Base-by-base conservation (phyloP, 1,139 yeast genomes). In the Diutina siamensis region DNA sequence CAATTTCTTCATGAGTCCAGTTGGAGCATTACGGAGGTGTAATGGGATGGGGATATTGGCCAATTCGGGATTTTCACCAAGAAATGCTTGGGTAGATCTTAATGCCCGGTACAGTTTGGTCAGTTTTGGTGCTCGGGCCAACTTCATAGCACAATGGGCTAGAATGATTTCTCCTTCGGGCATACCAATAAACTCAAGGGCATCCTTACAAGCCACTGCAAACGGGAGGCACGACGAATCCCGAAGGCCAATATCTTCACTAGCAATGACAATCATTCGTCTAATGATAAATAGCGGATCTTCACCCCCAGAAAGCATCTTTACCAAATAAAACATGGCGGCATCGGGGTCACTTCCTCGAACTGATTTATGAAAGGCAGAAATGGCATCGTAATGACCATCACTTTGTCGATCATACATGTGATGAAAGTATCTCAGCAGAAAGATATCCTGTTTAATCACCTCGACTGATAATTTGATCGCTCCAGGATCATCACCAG, bases 1-100 rank as follows among this genome's bases (percentile, higher is more conserved):
- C 51, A 89, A 58, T 46, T 86, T 94, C 49, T 78, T 74, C 98
- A 92, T 89, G 46, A 94, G 67, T 52, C 69, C 73, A 0, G 98
- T 94, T 1, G 98, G 98, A 0, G 98, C 97, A 60, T 92, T 92
- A 50, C 97, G 71, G 34, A 92, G 67, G 61, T 92, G 97, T 53
- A 83, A 53, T 0, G 95, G 95, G 2, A 85, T 78, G 7, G 80
- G 79, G 21, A 80, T 68, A 35, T 74, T 70, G 2, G 82, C 76
- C 28, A 82, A 64, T n/a, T 75, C 78, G 0, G 87, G 85, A 35
- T 80, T 79, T 45, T 71, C 75, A 34, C 65, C 65, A 27, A 86
- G 61, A 52, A 77, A 65, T 0, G 67, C 59, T 50, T 83, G 87
- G 19, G 92, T 79, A 31, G 72, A 63, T 22, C 80, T 72, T 68